These are phyloP conservation scores for Trametes gibbosa DNA, from an alignment of 768 basidiomycete genomes.

Conservation along the genomic window DNA sequence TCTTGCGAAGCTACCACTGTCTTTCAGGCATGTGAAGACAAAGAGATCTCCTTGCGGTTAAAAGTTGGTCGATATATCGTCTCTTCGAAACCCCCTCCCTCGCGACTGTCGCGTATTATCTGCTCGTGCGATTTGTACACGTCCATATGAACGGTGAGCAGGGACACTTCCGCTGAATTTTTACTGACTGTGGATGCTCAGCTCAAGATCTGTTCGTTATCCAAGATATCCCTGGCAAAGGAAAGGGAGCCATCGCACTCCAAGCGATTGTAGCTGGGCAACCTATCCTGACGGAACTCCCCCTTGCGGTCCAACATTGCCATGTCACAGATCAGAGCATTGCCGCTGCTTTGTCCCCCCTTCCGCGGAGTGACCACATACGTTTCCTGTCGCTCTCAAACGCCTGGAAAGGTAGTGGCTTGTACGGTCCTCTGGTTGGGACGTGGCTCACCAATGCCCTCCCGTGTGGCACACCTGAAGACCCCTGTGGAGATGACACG, in stretches of 20 bases:
- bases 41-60: too few relatives aligned
- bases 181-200: not conserved
- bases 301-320: conserved; percentile 20
- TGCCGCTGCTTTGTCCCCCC: conserved; percentile 12
- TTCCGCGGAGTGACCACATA: conserved; percentile 20
- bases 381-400: conserved; percentile 21
- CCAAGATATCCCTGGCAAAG: too few relatives aligned
- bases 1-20: too few relatives aligned
- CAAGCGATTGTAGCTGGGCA: conserved; percentile 11
- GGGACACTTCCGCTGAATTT: too few relatives aligned
- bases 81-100: too few relatives aligned
- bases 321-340: conserved; percentile 12
- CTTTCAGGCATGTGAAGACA: too few relatives aligned
- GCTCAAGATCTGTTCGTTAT: not conserved
- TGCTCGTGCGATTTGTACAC: too few relatives aligned
- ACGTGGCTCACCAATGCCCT: conserved; percentile 28
- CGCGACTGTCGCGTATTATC: too few relatives aligned
- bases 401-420: not conserved
- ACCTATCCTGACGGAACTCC: conserved; percentile 24
- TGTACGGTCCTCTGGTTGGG: conserved; percentile 15
- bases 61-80: too few relatives aligned
- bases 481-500: not conserved
- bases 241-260: not conserved
- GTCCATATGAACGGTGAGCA: too few relatives aligned
- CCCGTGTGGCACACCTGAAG: conserved; percentile 15